Conservation (phyloP, 495 filamentous ascomycete species). For the Penicillium robsamsonii region DNA sequence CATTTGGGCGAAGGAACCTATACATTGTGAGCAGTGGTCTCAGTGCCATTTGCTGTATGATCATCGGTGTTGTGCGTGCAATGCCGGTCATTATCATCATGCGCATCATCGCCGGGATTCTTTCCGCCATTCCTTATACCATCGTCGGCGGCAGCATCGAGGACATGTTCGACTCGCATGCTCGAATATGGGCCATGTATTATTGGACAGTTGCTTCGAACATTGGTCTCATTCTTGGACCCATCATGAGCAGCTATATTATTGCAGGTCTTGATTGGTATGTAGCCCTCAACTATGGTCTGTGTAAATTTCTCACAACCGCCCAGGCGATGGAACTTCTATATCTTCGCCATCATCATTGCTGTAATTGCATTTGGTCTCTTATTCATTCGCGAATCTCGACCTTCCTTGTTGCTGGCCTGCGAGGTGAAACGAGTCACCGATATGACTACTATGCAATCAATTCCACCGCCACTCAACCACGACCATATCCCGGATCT, state of each 20-base stretch:
- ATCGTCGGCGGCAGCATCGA: conserved; percentile 53
- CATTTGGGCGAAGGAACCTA: conserved; percentile 49
- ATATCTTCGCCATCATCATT: conserved; percentile 42
- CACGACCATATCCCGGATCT: conserved; percentile 44
- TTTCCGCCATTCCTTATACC: conserved; percentile 51
- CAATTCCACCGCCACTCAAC: conserved; percentile 32
- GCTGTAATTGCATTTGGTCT: conserved; percentile 32
- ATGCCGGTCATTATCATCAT: conserved; percentile 40
- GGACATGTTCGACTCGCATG: conserved; percentile 45
- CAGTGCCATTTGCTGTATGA: conserved; percentile 42
- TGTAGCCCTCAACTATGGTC: conserved; percentile 34
- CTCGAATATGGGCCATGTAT: conserved; percentile 48
- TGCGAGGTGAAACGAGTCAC: conserved; percentile 30
- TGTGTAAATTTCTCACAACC: background rate
- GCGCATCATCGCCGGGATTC: conserved; percentile 44
- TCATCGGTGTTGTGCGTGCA: conserved; percentile 40
- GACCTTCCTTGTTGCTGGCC: conserved; percentile 42
- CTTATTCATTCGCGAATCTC: conserved; percentile 41
- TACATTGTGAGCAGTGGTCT: conserved; percentile 47
- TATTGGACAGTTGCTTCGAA: conserved; percentile 40
- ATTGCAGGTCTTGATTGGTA: conserved; percentile 36
- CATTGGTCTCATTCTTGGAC: conserved; percentile 40
- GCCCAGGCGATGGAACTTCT: conserved; percentile 46
- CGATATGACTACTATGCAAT: conserved; percentile 20
- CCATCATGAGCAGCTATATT: conserved; percentile 45